A percentile compares a stretch with the other conserved stretches of the same genome.
Conservation (phyloP, 257 asterid species). For the Cordia subcordata region DNA sequence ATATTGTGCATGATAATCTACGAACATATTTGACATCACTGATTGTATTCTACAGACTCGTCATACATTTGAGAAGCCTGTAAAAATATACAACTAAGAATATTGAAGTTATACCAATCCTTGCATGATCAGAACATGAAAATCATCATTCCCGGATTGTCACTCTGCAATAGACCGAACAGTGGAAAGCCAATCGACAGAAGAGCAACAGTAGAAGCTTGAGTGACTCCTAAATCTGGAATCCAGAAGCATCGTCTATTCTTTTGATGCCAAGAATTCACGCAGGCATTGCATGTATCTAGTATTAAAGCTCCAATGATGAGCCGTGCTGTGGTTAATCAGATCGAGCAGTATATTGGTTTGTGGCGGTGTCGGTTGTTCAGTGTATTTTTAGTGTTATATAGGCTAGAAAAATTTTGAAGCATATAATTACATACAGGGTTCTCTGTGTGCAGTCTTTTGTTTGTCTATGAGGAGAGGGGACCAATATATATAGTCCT, state of each 20-base stretch:
- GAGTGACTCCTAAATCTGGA: too few species aligned
- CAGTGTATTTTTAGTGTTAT: not conserved
- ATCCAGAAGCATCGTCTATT: too few species aligned
- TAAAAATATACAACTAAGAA: conserved; percentile 2
- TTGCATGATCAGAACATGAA: not conserved
- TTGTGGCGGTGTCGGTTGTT: not conserved
- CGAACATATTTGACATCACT: too few species aligned
- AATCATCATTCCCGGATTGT: too few species aligned
- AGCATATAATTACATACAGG: not conserved
- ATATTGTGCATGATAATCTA: too few species aligned
- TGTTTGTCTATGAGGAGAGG: not conserved
- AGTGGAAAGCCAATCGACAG: too few species aligned
- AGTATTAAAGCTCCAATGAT: too few species aligned
- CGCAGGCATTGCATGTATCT: too few species aligned
- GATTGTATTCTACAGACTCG: not conserved
- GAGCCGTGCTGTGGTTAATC: too few species aligned
- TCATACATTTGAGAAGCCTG: conserved; percentile 1
- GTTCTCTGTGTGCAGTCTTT: not conserved
- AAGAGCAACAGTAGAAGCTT: too few species aligned
- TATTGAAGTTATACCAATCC: not conserved
- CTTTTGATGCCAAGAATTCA: too few species aligned
- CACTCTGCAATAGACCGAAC: too few species aligned
- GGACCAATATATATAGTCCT: not conserved
- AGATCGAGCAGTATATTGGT: not conserved
- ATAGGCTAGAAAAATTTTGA: not conserved